Conservation (phyloP, 176 grass and related monocot genomes). For the Juncus inflexus region DNA sequence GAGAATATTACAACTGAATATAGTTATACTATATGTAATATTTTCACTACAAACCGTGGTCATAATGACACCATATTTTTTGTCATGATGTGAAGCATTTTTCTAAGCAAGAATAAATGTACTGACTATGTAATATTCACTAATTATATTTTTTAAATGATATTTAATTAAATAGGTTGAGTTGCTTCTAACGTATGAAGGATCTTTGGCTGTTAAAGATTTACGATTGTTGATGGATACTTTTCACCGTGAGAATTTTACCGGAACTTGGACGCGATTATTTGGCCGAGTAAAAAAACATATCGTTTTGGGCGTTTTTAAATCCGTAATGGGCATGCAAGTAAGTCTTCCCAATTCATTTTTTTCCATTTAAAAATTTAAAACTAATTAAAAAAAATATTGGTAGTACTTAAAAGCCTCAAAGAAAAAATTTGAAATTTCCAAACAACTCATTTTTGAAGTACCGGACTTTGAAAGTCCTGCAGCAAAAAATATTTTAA, state of each 20-base stretch:
- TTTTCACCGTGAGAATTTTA: constrained; percentile 95
- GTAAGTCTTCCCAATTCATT: constrained; percentile 40
- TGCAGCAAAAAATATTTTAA: too few relatives aligned
- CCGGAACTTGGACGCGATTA: constrained; percentile 76
- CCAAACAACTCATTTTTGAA: too few relatives aligned
- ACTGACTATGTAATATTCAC: too few relatives aligned
- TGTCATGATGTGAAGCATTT: too few relatives aligned
- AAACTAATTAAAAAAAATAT: constrained; percentile 8
- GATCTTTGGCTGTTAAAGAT: constrained; percentile 77
- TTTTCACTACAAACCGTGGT: too few relatives aligned
- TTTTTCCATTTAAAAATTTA: not conserved
- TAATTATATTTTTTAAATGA: too few relatives aligned
- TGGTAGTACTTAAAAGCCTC: constrained; percentile 15
- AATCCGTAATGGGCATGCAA: constrained; percentile 97
- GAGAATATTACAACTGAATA: too few relatives aligned
- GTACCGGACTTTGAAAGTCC: too few relatives aligned
- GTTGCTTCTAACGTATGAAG: constrained; percentile 93
- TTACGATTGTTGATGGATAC: constrained; percentile 96
- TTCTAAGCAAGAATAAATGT: too few relatives aligned
- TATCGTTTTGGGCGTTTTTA: constrained; percentile 92
- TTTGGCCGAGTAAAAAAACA: constrained; percentile 95
- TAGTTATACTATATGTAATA: too few relatives aligned
- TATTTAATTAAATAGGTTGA: constrained; percentile 54
- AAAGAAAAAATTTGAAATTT: not conserved
- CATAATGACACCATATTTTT: too few relatives aligned